Conservation (phyloP, 805 yeast genomes). For the Helenozyma baotianmanensis region DNA sequence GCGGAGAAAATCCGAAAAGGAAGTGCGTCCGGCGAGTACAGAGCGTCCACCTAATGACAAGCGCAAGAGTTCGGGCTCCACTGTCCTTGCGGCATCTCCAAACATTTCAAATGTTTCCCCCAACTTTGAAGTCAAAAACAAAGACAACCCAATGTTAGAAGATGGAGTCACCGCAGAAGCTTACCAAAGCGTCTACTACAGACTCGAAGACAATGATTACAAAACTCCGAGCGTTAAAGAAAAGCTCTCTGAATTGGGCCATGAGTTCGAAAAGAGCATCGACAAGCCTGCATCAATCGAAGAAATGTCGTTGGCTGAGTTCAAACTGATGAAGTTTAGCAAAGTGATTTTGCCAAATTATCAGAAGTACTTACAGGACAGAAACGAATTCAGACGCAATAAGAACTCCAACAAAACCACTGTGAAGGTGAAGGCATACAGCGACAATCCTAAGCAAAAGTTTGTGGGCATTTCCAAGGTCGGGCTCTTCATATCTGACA, state of each 20-base stretch:
- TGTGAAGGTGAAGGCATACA: slow-evolving; percentile 50
- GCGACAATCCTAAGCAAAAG: slow-evolving; percentile 55
- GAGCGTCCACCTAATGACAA: slow-evolving; percentile 9
- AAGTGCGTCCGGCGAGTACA: slow-evolving; percentile 1
- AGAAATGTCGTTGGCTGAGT: slow-evolving; percentile 22
- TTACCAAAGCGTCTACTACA: slow-evolving; percentile 51
- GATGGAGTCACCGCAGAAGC: slow-evolving; percentile 40
- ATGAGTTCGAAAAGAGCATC: slow-evolving; percentile 5
- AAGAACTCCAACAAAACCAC: slow-evolving; percentile 23
- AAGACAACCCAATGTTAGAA: slow-evolving; percentile 39
- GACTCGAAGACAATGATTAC: slow-evolving; percentile 43
- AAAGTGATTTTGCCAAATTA: slow-evolving; percentile 31
- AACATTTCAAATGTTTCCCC: slow-evolving; percentile 2
- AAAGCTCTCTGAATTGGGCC: slow-evolving; percentile 20
- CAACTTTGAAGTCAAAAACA: slow-evolving; percentile 22
- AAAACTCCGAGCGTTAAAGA: slow-evolving; percentile 31
- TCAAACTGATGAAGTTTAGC: slow-evolving; percentile 27
- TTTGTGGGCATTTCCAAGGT: slow-evolving; percentile 66
- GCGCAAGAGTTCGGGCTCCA: slow-evolving; percentile 8
- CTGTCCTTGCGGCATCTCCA: slow-evolving; percentile 6
- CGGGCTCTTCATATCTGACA: slow-evolving; percentile 48
- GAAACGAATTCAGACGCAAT: slow-evolving; percentile 26
- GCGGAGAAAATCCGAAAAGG: slow-evolving; percentile 21
- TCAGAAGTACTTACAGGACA: slow-evolving; percentile 27
- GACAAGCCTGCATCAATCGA: slow-evolving; percentile 4